phyloP scores from a whole-genome alignment of 169 alveolate species.

The Eimeria tenella region DNA sequence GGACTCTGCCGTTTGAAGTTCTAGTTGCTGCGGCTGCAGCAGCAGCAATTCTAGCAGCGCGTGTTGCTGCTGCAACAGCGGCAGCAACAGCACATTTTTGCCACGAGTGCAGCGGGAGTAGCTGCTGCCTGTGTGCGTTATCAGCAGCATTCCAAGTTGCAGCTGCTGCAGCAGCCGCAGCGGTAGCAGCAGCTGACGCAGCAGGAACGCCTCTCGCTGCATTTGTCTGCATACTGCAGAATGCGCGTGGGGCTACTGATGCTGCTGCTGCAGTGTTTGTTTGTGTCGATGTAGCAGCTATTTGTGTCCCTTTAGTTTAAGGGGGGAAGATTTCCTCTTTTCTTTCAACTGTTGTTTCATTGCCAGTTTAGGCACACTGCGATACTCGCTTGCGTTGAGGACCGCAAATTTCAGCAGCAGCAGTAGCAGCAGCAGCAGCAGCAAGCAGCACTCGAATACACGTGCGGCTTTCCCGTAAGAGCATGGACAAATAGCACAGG shows the following conservation, averaged over 20 bases:
- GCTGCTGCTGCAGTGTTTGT: too few relatives aligned
- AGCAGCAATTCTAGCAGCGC: neutral
- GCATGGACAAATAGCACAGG: too few relatives aligned
- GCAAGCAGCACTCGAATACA: too few relatives aligned
- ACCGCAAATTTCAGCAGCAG: too few relatives aligned
- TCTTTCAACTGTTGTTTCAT: neutral
- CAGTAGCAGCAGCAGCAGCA: too few relatives aligned
- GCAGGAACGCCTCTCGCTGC: neutral
- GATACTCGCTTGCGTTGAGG: too few relatives aligned
- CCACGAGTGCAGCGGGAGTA: neutral
- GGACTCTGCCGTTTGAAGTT: too few relatives aligned
- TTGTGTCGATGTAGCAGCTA: neutral
- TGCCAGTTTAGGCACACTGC: too few relatives aligned
- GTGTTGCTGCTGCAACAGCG: neutral
- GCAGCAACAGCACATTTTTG: neutral
- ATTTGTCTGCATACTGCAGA: neutral
- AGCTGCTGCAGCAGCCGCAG: slow-evolving; percentile 1
- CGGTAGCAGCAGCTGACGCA: slow-evolving; percentile 14
- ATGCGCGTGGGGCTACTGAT: too few relatives aligned
- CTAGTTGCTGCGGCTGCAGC: neutral
- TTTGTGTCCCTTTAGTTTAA: neutral
- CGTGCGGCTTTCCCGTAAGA: too few relatives aligned
- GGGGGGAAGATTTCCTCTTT: neutral
- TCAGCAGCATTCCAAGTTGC: neutral
- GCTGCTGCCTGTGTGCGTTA: neutral